Base-by-base conservation (phyloP, 148 eudicot species). In the Mesembryanthemum crystallinum region DNA sequence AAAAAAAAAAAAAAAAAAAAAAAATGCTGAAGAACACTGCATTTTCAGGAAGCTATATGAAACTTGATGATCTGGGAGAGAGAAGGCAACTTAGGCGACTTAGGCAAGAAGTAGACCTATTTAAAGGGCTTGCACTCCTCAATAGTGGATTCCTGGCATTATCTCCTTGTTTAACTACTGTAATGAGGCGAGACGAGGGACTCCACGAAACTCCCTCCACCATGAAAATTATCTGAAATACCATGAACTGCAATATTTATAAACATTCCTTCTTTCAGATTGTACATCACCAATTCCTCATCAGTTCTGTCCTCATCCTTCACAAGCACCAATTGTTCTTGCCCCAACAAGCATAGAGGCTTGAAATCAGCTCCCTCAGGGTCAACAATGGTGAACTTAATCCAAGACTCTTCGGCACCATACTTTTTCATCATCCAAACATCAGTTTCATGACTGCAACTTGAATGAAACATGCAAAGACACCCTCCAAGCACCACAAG, bases 361-460 rank as follows among this genome's bases (percentile, higher is more conserved):
- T 3, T 69, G 27, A 18, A 28, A 10, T 8, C 1, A 1, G 17
- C 30, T 25, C 25, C 32, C 37, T 49, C 32, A 17, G 72, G 72
- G 58, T 7, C 24, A 27, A 23, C 25, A 7, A 69, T 69, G 5
- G 58, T 49, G 12, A 69, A 29, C 60, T 69, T 51, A 28, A 25
- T 47, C 73, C 73, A 69, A 29, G 73, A 51, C 17, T 49, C 39
- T 0, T 29, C 6, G 1, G 49, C 39, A 28, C 59, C 59, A 29
- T 30, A 51, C 24, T 69, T 60, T 69, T 69, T 69, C 73, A 47
- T 69, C 24, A 49, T 7, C 73, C 58, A 69, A 27, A 20, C 69
- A 65, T 21, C 43, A 69, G 57, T 45, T 69, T 45, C 57, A 23
- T 20, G 21, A 52, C n/a, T 17, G 25, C 39, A 7, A 1, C 24